Evolutionary conservation across 371 early-diverging fungal genomes (phyloP).

Genomic region (Capniomyces stellatus): DNA sequence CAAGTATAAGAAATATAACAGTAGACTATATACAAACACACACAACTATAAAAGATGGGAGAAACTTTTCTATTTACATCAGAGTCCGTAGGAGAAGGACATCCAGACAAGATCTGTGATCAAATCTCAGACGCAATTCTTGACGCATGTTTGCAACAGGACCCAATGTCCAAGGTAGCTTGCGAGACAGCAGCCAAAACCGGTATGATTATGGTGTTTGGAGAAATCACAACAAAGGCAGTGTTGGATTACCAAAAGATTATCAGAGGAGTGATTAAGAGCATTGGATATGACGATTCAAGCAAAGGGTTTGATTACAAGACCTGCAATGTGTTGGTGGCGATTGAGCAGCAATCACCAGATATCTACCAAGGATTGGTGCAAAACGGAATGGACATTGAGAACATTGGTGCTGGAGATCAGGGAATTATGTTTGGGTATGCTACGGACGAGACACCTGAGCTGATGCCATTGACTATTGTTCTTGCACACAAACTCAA

Average conservation of each 20-base stretch:
- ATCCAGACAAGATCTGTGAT: slow-evolving; percentile 99
- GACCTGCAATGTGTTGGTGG: slow-evolving; percentile 96
- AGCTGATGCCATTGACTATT: slow-evolving; percentile 96
- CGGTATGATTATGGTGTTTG: slow-evolving; percentile 98
- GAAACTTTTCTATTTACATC: slow-evolving; percentile 93
- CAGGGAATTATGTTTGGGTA: slow-evolving; percentile 96
- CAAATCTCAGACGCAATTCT: slow-evolving; percentile 97
- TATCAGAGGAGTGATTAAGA: slow-evolving; percentile 91
- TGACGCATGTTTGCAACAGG: slow-evolving; percentile 92
- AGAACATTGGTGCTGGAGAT: slow-evolving; percentile 98
- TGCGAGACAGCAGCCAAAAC: slow-evolving; percentile 99
- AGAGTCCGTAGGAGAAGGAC: slow-evolving; percentile 98
- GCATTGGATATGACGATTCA: slow-evolving; percentile 96
- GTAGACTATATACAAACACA: too few relatives aligned
- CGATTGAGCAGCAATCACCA: slow-evolving; percentile 97
- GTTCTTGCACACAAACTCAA: slow-evolving; percentile 94
- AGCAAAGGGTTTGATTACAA: slow-evolving; percentile 98
- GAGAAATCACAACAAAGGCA: slow-evolving; percentile 98
- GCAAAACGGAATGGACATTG: slow-evolving; percentile 72
- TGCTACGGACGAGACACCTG: slow-evolving; percentile 98
- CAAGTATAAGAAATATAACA: too few relatives aligned
- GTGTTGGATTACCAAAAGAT: slow-evolving; percentile 94
- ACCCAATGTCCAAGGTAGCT: slow-evolving; percentile 96
- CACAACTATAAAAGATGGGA: background rate
- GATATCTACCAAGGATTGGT: slow-evolving; percentile 95